Conservation (phyloP, 768 basidiomycete genomes). For the Boletus eberwhitei region DNA sequence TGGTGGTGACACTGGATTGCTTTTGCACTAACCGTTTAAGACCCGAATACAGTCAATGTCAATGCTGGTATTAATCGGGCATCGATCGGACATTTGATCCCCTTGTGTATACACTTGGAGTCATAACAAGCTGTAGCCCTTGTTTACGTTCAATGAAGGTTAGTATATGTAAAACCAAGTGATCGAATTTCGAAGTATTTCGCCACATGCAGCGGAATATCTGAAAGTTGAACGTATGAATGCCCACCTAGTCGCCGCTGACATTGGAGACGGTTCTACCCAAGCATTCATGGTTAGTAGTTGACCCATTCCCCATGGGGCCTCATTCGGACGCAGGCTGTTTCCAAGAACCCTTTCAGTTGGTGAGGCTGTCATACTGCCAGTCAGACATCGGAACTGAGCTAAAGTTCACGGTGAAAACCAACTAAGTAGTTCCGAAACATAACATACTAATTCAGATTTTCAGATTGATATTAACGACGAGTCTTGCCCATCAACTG, state of each 20-base stretch:
- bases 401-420: background rate
- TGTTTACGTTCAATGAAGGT: background rate
- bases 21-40: background rate
- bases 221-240: background rate
- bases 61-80: background rate
- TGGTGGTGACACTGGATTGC: background rate
- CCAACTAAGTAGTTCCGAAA: background rate
- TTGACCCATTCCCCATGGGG: background rate
- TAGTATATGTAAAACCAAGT: too few species aligned
- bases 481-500: background rate
- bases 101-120: background rate
- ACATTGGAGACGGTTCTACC: background rate
- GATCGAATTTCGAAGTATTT: background rate
- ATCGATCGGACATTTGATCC: background rate
- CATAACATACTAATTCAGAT: background rate
- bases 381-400: background rate
- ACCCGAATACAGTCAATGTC: too few species aligned
- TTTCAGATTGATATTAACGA: background rate
- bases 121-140: background rate
- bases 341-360: background rate
- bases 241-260: background rate
- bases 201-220: background rate
- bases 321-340: background rate
- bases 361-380: background rate
- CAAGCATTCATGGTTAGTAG: background rate